Conservation (phyloP, 441 rosid species). For the Jatropha podagrica region DNA sequence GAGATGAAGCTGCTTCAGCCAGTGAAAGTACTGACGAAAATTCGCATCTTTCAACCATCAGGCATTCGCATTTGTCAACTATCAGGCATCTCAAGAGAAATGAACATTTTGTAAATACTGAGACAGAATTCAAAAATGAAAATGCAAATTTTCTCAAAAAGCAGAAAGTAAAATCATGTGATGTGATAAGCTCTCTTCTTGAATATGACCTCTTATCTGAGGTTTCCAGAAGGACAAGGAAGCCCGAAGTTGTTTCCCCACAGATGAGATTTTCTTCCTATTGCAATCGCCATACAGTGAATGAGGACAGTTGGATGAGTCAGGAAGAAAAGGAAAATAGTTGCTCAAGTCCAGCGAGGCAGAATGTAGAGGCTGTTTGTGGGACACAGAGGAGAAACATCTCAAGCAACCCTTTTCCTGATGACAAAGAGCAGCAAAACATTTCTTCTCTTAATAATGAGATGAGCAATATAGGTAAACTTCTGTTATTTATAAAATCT, state of each 20-base stretch:
- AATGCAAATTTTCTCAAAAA: constrained; percentile 37
- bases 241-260: constrained; percentile 21
- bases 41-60: constrained; percentile 29
- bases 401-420: constrained; percentile 17
- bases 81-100: constrained; percentile 25
- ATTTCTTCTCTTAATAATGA: constrained; percentile 16
- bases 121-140: constrained; percentile 32
- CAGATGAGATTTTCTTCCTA: constrained; percentile 39
- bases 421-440: constrained; percentile 19
- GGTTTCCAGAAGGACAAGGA: constrained; percentile 26
- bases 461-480: constrained; percentile 33
- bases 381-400: constrained; percentile 20
- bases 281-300: constrained; percentile 32
- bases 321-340: constrained; percentile 33
- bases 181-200: constrained; percentile 38
- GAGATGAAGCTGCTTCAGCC: constrained; percentile 29
- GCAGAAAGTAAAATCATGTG: constrained; percentile 32
- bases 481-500: constrained; percentile 2
- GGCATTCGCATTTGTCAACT: constrained; percentile 13
- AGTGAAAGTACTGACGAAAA: constrained; percentile 30
- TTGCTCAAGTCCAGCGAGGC: constrained; percentile 38
- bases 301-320: constrained; percentile 35
- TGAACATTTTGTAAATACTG: constrained; percentile 29
- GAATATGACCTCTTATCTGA: constrained; percentile 41
- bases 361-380: constrained; percentile 29